These are phyloP conservation scores for Myxozyma vanderwaltii DNA, from an alignment of 805 yeast genomes.

Conservation along the genomic window DNA sequence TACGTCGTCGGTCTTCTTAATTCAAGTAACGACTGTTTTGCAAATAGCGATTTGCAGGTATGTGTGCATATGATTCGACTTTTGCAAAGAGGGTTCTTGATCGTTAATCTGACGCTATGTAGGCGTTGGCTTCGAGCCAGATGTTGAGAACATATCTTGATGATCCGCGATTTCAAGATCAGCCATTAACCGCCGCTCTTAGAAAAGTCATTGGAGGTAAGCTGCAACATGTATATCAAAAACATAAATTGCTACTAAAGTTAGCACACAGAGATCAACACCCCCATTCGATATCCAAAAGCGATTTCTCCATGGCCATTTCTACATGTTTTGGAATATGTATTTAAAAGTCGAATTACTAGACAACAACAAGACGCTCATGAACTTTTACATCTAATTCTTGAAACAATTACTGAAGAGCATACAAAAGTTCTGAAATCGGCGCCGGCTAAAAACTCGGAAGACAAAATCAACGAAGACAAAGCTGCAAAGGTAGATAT, in stretches of 20 bases:
- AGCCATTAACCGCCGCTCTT: constrained; percentile 28
- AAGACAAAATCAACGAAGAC: constrained; percentile 23
- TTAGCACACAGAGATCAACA: constrained; percentile 54
- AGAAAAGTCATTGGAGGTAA: constrained; percentile 27
- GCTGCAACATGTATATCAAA: neutral
- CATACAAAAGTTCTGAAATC: constrained; percentile 41
- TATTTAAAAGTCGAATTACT: constrained; percentile 73
- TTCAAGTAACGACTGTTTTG: constrained; percentile 86
- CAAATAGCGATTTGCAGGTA: constrained; percentile 82
- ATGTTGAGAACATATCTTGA: constrained; percentile 20
- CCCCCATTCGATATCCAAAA: constrained; percentile 55
- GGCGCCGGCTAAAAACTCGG: constrained; percentile 9
- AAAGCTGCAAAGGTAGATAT: neutral
- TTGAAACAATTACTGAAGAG: constrained; percentile 78
- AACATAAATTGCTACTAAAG: neutral
- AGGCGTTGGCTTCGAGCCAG: constrained; percentile 30
- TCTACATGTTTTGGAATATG: constrained; percentile 67
- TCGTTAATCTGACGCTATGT: neutral
- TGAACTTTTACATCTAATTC: constrained; percentile 77
- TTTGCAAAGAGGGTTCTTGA: too few species aligned
- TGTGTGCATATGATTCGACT: neutral
- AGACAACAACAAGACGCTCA: constrained; percentile 93
- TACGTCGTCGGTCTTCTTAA: constrained; percentile 82
- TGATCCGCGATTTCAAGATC: constrained; percentile 18
- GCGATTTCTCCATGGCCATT: constrained; percentile 78